These are phyloP conservation scores for Ehretia macrophylla DNA, from an alignment of 257 asterid species.

Conservation along the genomic window DNA sequence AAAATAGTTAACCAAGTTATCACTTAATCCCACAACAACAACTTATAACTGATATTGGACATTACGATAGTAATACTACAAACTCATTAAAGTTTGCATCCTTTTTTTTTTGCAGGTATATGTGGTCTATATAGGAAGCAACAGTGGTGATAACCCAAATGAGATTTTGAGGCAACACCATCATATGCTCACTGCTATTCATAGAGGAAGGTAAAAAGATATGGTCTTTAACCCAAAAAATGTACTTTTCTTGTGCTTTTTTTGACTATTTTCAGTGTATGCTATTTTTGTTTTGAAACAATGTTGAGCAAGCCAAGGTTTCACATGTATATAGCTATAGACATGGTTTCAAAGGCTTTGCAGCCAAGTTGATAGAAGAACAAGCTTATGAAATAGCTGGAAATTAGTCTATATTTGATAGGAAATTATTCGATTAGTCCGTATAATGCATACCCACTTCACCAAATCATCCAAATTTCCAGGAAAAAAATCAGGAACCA, in stretches of 20 bases:
- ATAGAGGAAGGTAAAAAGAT: conserved; percentile 63
- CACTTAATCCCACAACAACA: too few species aligned
- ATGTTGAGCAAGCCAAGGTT: conserved; percentile 69
- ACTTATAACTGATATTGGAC: not conserved
- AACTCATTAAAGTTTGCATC: conserved; percentile 1
- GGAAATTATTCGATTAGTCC: too few species aligned
- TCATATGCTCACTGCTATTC: conserved; percentile 65
- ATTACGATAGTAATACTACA: not conserved
- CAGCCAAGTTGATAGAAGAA: conserved; percentile 74
- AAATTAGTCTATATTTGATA: conserved; percentile 19
- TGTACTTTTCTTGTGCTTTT: not conserved
- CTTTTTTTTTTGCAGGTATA: conserved; percentile 64
- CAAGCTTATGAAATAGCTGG: conserved; percentile 84
- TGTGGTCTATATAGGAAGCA: conserved; percentile 95
- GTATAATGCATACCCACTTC: too few species aligned
- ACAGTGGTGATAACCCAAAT: conserved; percentile 60
- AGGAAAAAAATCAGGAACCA: too few species aligned
- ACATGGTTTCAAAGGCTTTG: conserved; percentile 93
- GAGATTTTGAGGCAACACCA: conserved; percentile 68
- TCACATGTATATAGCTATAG: conserved; percentile 83
- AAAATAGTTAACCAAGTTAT: too few species aligned
- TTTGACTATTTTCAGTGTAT: conserved; percentile 2
- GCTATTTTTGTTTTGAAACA: conserved; percentile 25
- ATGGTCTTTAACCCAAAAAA: conserved; percentile 2
- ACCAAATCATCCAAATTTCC: too few species aligned